Conservation (phyloP, 768 basidiomycete species). For the Phlegmacium glaucopus region DNA sequence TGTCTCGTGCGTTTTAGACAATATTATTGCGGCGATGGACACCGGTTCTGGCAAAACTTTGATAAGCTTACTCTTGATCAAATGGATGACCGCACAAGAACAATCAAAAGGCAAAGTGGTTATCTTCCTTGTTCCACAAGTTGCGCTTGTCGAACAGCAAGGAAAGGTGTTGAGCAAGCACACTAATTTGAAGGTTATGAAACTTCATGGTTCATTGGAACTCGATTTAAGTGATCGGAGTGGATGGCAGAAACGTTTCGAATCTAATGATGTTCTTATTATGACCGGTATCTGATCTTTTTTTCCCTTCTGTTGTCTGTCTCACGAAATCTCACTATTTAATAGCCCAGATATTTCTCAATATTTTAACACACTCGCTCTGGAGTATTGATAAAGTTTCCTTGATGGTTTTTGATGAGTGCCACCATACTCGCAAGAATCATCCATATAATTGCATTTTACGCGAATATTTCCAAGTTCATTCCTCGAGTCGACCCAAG, state of each 20-base stretch:
- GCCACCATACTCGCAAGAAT: slow-evolving; percentile 73
- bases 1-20: slow-evolving; percentile 37
- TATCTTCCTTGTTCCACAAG: slow-evolving; percentile 83
- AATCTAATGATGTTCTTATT: slow-evolving; percentile 70
- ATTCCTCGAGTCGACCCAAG: slow-evolving; percentile 53
- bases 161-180: slow-evolving; percentile 60
- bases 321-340: not conserved
- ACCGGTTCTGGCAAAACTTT: slow-evolving; percentile 81
- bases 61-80: slow-evolving; percentile 71
- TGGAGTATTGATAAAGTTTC: slow-evolving; percentile 70
- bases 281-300: slow-evolving; percentile 63
- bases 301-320: not conserved
- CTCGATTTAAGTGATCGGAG: slow-evolving; percentile 64
- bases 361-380: slow-evolving; percentile 76
- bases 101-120: slow-evolving; percentile 52
- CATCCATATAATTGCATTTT: slow-evolving; percentile 80
- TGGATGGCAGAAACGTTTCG: slow-evolving; percentile 64
- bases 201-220: slow-evolving; percentile 69
- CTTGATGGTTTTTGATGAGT: slow-evolving; percentile 79
- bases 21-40: slow-evolving; percentile 71
- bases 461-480: slow-evolving; percentile 57
- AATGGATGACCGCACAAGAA: slow-evolving; percentile 62
- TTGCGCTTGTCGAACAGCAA: slow-evolving; percentile 84
- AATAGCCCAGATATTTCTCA: slow-evolving; percentile 78
- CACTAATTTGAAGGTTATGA: slow-evolving; percentile 62